Evolutionary conservation across 768 basidiomycete species (phyloP).

Genomic region (Agrocybe praecox): DNA sequence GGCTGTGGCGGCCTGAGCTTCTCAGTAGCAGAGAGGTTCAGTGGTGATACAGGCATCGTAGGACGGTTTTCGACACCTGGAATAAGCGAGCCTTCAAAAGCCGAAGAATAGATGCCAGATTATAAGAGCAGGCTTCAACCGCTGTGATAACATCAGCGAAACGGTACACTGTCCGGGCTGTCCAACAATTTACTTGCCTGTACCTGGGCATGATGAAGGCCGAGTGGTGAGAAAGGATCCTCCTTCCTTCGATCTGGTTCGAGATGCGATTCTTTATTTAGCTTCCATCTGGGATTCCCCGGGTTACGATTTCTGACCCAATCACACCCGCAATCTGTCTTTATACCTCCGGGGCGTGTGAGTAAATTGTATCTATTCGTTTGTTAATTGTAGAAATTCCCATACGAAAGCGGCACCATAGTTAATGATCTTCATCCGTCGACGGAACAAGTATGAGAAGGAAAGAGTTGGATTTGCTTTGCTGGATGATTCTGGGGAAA

Average conservation of each 20-base stretch:
- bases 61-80: constrained; percentile 12
- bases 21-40: constrained; percentile 25
- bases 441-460: constrained; percentile 16
- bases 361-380: constrained; percentile 7
- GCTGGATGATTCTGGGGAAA: constrained; percentile 1
- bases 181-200: constrained; percentile 26
- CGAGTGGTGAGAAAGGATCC: constrained; percentile 18
- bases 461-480: neutral
- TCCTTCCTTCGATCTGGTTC: constrained; percentile 21
- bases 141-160: constrained; percentile 25
- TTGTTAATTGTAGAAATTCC: constrained; percentile 7
- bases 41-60: constrained; percentile 22
- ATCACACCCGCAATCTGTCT: constrained; percentile 12
- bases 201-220: constrained; percentile 31
- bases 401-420: constrained; percentile 4
- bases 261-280: constrained; percentile 14
- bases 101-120: constrained; percentile 22
- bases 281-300: constrained; percentile 22
- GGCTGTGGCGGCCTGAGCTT: constrained; percentile 34
- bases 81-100: constrained; percentile 16
- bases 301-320: constrained; percentile 11
- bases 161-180: constrained; percentile 24
- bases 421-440: constrained; percentile 14
- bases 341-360: constrained; percentile 9
- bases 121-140: constrained; percentile 32